phyloP scores from a whole-genome alignment of 164 flowering plant genomes.

The Aristolochia fimbriata region DNA sequence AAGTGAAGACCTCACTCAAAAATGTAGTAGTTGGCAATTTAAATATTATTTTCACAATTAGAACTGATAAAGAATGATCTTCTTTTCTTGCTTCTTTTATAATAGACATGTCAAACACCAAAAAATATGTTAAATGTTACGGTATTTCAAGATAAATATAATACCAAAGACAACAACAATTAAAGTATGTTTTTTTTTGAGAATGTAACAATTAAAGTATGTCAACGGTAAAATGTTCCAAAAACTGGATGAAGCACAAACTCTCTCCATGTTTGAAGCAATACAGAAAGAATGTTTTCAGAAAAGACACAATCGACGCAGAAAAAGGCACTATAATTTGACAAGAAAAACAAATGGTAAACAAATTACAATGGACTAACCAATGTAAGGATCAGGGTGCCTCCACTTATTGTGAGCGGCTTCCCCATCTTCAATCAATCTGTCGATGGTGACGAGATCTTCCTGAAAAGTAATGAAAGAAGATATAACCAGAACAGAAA shows the following conservation, averaged over 20 bases:
- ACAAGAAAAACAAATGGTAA: background rate
- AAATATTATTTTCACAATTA: no score
- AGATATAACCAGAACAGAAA: background rate
- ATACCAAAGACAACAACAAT: background rate
- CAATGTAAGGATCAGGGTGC: constrained; percentile 99
- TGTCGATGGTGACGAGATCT: constrained; percentile 72
- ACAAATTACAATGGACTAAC: constrained; percentile 25
- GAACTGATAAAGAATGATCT: no score
- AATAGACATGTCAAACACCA: no score
- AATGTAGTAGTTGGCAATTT: no score
- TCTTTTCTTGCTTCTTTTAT: no score
- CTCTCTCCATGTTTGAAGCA: background rate
- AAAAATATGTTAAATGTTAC: no score
- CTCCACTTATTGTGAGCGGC: constrained; percentile 60
- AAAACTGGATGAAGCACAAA: background rate
- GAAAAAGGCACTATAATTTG: background rate
- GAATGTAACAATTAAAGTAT: background rate
- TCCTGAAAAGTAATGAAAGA: constrained; percentile 37
- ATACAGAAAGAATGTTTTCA: background rate
- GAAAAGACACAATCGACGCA: background rate
- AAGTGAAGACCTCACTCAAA: no score
- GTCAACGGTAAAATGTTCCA: background rate
- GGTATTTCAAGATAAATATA: background rate
- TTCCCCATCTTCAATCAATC: constrained; percentile 71
- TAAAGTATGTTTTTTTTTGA: no score